Evolutionary conservation across 805 yeast genomes (phyloP).

Genomic region (Torulaspora indica): DNA sequence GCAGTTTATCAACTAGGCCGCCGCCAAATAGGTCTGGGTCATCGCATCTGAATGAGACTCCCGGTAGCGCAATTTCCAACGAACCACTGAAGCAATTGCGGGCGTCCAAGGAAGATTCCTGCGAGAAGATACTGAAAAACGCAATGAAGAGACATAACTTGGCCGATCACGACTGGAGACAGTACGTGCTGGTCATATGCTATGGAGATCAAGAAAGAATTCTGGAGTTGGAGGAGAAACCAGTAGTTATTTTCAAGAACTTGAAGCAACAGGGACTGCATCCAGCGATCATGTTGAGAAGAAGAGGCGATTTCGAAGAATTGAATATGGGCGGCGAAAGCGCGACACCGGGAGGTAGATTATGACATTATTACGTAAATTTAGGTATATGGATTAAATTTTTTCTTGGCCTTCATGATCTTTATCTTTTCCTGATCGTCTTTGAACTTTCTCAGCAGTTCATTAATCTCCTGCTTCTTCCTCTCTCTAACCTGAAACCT

Average conservation of each 20-base stretch:
- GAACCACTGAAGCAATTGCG: constrained; percentile 81
- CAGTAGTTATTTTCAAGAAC: constrained; percentile 79
- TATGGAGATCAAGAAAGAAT: constrained; percentile 88
- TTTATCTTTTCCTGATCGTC: constrained; percentile 84
- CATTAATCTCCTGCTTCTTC: constrained; percentile 89
- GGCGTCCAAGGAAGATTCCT: constrained; percentile 87
- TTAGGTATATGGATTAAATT: constrained; percentile 74
- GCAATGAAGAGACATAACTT: constrained; percentile 84
- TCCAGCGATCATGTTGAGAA: constrained; percentile 90
- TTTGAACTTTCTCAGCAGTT: constrained; percentile 74
- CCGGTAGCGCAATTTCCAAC: constrained; percentile 17
- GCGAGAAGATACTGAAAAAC: constrained; percentile 78
- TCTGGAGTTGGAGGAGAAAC: constrained; percentile 78
- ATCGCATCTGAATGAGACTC: constrained; percentile 10
- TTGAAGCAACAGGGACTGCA: constrained; percentile 78
- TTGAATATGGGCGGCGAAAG: constrained; percentile 18
- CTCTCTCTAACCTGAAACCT: constrained; percentile 92
- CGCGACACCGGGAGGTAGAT: constrained; percentile 30
- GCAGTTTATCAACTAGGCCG: constrained; percentile 12
- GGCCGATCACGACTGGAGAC: constrained; percentile 74
- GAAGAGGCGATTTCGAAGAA: constrained; percentile 53
- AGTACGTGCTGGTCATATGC: constrained; percentile 82
- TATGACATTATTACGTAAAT: constrained; percentile 12
- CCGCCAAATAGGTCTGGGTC: constrained; percentile 11
- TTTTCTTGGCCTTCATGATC: constrained; percentile 70